A percentile compares a stretch with the other conserved stretches of the same genome.
Conservation (phyloP, 306 rosid species). For the Acmispon strigosus region DNA sequence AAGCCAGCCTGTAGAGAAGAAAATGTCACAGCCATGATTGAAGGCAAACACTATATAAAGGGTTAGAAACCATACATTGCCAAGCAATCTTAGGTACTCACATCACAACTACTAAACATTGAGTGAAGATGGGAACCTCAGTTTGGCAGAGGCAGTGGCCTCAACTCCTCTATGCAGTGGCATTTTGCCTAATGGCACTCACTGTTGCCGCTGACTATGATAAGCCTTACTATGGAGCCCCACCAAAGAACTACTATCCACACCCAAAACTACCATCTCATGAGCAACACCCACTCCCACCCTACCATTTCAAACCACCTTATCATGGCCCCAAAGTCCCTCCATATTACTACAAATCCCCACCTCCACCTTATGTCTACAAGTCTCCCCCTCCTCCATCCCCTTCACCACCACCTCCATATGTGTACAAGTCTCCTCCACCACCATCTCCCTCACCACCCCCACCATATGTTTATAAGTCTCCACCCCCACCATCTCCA, state of each 20-base stretch:
- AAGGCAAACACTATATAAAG: slow-evolving; percentile 36
- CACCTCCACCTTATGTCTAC: no score
- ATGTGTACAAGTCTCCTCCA: no score
- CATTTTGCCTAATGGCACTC: slow-evolving; percentile 34
- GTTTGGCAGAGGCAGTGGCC: slow-evolving; percentile 39
- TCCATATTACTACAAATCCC: no score
- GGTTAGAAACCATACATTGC: background rate
- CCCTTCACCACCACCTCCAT: no score
- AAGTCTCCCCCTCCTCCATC: no score
- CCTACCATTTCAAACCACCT: no score
- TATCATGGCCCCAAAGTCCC: no score
- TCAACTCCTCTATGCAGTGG: slow-evolving; percentile 31
- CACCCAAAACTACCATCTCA: no score
- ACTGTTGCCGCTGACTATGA: slow-evolving; percentile 27
- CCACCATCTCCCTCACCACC: no score
- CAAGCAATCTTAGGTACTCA: background rate
- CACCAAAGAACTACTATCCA: background rate
- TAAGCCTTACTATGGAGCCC: background rate
- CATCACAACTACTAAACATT: background rate
- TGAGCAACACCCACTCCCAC: no score
- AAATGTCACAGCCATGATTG: background rate
- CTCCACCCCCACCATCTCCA: no score
- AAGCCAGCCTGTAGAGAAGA: background rate
- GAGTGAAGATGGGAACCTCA: slow-evolving; percentile 29
- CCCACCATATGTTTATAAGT: no score